Evolutionary conservation across 1,139 yeast genomes (phyloP), one percentile per base, ranked within the genome.

Genomic region (Petasospora rhodanensis): DNA sequence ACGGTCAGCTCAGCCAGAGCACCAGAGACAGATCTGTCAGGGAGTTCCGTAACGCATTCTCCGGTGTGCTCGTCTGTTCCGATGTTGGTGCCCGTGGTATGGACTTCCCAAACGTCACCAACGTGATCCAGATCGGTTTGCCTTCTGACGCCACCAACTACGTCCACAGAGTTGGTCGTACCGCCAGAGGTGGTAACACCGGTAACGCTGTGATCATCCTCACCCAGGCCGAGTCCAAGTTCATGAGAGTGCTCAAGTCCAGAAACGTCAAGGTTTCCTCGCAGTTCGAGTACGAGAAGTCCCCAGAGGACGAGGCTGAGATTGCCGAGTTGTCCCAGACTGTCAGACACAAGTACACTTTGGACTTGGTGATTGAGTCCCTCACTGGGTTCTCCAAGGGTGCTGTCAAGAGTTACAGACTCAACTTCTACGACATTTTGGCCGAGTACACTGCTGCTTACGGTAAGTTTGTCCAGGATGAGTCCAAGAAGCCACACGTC

Each of bases 41-140:
- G 34, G 55, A 50, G 15, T 85, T 81, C 66, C 71, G 81, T 53
- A 56, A 52, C 27, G 52, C 67, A 19, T 52, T 60, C 24, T 60
- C 64, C 18, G 80, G 84, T 36, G 54, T 89, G 26, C 66, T 89
- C 36, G 73, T 89, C 31, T 81, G 94, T 28, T 85, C 96, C 2
- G 95, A 89, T 61, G 96, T 91, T 35, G 95, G 91, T 44, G 96
- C 97, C 4, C 78, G 97, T 64, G 97, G 98, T 51, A 79, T 91
- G 79, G 96, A 87, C 64, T 83, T 87, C 69, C 89, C 87, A 31
- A 76, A 76, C 49, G 93, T 91, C 21, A 64, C 84, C 18, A 82
- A 84, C 51, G 96, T 87, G 34, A 64, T 82, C 51, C 96, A 87
- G 62, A 58, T 83, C 38, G 80, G 86, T 46, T 70, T 80, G n/a